These are phyloP conservation scores for Leucosporidium yakuticum DNA, from an alignment of 768 basidiomycete genomes.

Conservation along the genomic window DNA sequence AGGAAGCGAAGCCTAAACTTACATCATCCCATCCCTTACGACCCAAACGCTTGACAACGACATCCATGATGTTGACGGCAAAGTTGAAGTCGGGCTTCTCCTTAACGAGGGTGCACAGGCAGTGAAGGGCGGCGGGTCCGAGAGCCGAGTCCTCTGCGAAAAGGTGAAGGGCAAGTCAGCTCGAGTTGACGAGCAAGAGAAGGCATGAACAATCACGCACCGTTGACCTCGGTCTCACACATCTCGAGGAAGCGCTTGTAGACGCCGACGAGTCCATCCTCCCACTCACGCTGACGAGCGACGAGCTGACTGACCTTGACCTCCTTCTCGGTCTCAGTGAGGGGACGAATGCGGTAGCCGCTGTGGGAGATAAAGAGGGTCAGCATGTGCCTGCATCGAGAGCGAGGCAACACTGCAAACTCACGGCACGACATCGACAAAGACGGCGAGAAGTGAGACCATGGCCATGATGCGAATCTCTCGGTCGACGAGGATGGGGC, in stretches of 20 bases:
- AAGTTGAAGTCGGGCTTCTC: slow-evolving; percentile 96
- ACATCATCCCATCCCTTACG: slow-evolving; percentile 85
- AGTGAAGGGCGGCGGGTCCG: slow-evolving; percentile 63
- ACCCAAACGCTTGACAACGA: slow-evolving; percentile 73
- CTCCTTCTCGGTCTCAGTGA: slow-evolving; percentile 82
- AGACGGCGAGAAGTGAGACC: slow-evolving; percentile 84
- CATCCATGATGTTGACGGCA: slow-evolving; percentile 81
- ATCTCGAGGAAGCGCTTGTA: slow-evolving; percentile 84
- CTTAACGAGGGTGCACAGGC: slow-evolving; percentile 76
- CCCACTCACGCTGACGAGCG: slow-evolving; percentile 81
- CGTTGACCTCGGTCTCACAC: slow-evolving; percentile 81
- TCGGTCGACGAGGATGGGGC: slow-evolving; percentile 61
- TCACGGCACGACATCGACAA: slow-evolving; percentile 84
- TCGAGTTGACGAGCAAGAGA: background rate
- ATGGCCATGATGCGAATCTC: slow-evolving; percentile 81
- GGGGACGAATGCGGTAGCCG: slow-evolving; percentile 84
- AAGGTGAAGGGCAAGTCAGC: background rate
- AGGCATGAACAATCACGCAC: slow-evolving; percentile 50
- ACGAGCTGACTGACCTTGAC: slow-evolving; percentile 96
- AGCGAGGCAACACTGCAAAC: background rate
- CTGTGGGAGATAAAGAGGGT: slow-evolving; percentile 7
- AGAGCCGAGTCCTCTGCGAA: slow-evolving; percentile 40
- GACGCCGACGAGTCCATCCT: slow-evolving; percentile 79
- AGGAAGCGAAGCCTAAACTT: slow-evolving; percentile 38
- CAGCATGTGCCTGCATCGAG: background rate